Base-by-base conservation (phyloP, 306 rosid genomes). In the Senna siamea region DNA sequence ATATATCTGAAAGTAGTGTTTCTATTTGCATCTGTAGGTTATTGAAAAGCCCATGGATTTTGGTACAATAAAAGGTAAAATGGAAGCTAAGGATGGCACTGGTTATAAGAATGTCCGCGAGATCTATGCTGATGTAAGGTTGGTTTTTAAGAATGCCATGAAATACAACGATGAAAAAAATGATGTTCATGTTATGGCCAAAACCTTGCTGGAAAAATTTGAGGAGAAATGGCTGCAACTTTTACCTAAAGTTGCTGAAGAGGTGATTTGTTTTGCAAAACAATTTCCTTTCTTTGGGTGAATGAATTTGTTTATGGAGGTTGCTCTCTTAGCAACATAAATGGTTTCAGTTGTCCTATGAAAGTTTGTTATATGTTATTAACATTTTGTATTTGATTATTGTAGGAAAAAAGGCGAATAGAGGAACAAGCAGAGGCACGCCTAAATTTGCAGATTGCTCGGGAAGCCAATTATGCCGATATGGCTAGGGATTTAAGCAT, bases 1-100 rank as follows among this genome's bases (percentile, higher is more conserved):
- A 18, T 43, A 46, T 72, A 7, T 51, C 37, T 35, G 46, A 59
- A 75, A 48, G 41, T 37, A 61, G 62, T 80, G 47, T 63, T 78
- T 30, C 12, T 54, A 40, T 60, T 76, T 80, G 26, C 55, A 32
- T 6, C 35, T 68, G 43, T 82, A 92, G 98, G 83, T 90, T 51
- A 88, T 93, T 72, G 81, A 85, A 52, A 88, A 90, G 81, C 96
- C 98, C 53, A 90, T 93, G 98, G 98, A 93, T 72, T 90, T 93
- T 46, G 69, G 87, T 32, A 93, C 93, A 0, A 87, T 93, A 20
- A 83, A 81, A 85, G 83, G 83, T 64, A 89, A 87, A 80, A 90
- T 93, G 91, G 85, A 85, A 20, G 88, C 87, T 40, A 87, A 80
- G 72, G 93, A 93, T 83, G 89, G 87, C 50, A 84, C 89, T 69